Conservation (phyloP, 2,329 filamentous ascomycete genomes). For the Sclerotinia trifoliorum region DNA sequence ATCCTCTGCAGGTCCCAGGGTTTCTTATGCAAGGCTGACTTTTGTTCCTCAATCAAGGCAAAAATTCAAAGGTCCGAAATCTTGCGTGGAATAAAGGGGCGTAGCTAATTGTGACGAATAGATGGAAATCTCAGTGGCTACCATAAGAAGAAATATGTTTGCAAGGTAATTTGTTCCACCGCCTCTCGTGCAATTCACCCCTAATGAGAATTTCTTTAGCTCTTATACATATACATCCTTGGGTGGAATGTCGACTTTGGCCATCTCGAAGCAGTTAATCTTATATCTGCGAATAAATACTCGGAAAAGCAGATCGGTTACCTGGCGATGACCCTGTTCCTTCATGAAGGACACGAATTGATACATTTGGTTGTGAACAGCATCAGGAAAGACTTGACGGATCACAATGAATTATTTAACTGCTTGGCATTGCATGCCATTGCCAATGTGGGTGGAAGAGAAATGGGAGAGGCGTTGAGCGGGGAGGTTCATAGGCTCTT, state of each 20-base stretch:
- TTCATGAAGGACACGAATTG: constrained; percentile 96
- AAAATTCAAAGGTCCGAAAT: constrained; percentile 77
- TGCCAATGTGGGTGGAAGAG: constrained; percentile 91
- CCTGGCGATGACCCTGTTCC: constrained; percentile 91
- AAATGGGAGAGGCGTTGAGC: constrained; percentile 95
- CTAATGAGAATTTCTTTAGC: constrained; percentile 41
- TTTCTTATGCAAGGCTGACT: constrained; percentile 30
- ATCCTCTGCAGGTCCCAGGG: constrained; percentile 13
- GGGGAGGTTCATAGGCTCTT: constrained; percentile 88
- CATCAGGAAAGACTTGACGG: constrained; percentile 91
- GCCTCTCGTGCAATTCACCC: neutral
- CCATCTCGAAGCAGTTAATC: constrained; percentile 94
- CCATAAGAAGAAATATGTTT: constrained; percentile 99
- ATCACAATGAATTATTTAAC: constrained; percentile 97
- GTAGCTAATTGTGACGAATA: constrained; percentile 38
- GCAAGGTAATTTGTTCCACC: constrained; percentile 62
- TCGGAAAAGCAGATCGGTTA: constrained; percentile 99
- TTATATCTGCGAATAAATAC: constrained; percentile 95
- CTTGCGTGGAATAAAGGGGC: neutral
- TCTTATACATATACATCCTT: constrained; percentile 98
- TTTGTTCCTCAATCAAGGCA: constrained; percentile 52
- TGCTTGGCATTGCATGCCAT: constrained; percentile 96
- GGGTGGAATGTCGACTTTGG: constrained; percentile 99
- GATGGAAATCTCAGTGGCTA: constrained; percentile 91
- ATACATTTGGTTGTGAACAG: constrained; percentile 97